Base-by-base conservation (phyloP, 116 monocot species). In the Phalaenopsis hybrid region DNA sequence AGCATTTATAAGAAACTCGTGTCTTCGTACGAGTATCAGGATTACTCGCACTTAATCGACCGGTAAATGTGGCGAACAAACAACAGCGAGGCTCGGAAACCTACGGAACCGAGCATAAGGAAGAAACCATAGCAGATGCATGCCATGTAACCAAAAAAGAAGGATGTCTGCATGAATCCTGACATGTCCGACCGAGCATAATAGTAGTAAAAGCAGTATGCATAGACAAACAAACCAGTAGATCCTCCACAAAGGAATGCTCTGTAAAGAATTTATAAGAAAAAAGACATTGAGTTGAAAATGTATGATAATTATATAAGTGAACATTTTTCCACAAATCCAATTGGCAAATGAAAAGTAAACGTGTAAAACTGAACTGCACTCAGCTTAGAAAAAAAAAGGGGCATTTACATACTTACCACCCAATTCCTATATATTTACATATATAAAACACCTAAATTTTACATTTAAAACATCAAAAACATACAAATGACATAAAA, bases 81-180 rank as follows among this genome's bases (percentile, higher is more conserved):
- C 20, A 95, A 70, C 86, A 95, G 79, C 18, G 95, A 78, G n/a
- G 93, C 91, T 37, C 91, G 85, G 83, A 92, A 95, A 13, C 95
- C 95, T 8, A 93, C 85, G 44, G 91, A 85, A 0, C 93, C 95
- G 7, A 95, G 93, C 93, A 91, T 90, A 82, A 93, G 93, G 86
- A 95, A 91, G 83, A 95, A 89, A 20, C 91, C 95, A 59, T 93
- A 95, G 91, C 93, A 95, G 75, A 95, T 90, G 86, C 95, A 93
- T 18, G 95, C 89, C 95, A 95, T 95, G 81, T 95, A 95, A 8
- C 95, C 95, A 63, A 95, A 95, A 83, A 95, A 95, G 91, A 95
- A 95, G 6, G 93, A 95, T 61, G 92, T 95, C 80, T 95, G 95
- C 93, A 95, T 95, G 81, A 95, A 95, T 6, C 95, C 93, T 68